Evolutionary conservation across 2,329 filamentous ascomycete genomes (phyloP).

Genomic region (Grosmannia clavigera): DNA sequence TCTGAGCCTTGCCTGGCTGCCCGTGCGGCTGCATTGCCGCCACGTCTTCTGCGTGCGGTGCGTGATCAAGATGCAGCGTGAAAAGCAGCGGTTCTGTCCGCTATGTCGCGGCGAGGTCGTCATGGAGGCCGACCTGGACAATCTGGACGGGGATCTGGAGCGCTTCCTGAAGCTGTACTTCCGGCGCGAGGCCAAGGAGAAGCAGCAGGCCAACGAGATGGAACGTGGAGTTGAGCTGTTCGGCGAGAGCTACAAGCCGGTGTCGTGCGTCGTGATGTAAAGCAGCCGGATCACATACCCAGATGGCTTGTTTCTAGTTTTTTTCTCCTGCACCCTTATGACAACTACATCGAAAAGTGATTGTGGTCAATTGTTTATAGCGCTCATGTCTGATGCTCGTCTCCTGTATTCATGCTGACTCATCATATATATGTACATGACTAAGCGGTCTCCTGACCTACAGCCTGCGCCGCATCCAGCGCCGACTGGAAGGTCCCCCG

Average conservation of each 20-base stretch:
- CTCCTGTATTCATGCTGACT: too few relatives aligned
- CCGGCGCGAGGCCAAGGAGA: constrained; percentile 54
- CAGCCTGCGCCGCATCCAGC: constrained; percentile 43
- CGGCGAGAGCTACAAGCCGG: constrained; percentile 49
- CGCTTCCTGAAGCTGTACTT: constrained; percentile 67
- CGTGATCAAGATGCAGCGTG: constrained; percentile 65
- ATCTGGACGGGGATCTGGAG: constrained; percentile 56
- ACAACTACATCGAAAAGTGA: too few relatives aligned
- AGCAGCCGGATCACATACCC: neutral
- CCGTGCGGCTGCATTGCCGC: constrained; percentile 61
- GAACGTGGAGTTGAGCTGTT: constrained; percentile 64
- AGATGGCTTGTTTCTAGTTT: too few relatives aligned
- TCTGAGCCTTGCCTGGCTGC: constrained; percentile 66
- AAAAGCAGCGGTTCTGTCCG: constrained; percentile 56
- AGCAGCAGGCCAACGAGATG: constrained; percentile 58
- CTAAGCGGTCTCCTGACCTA: neutral
- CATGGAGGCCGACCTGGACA: constrained; percentile 55
- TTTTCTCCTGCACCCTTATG: neutral
- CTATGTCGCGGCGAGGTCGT: constrained; percentile 64
- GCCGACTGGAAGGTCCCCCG: constrained; percentile 53
- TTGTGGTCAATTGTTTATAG: too few relatives aligned
- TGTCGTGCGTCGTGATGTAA: constrained; percentile 49
- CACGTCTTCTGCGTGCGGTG: constrained; percentile 80
- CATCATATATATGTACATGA: too few relatives aligned
- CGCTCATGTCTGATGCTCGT: too few relatives aligned